Conservation (phyloP, 495 filamentous ascomycete genomes). For the Xylaria venustula region DNA sequence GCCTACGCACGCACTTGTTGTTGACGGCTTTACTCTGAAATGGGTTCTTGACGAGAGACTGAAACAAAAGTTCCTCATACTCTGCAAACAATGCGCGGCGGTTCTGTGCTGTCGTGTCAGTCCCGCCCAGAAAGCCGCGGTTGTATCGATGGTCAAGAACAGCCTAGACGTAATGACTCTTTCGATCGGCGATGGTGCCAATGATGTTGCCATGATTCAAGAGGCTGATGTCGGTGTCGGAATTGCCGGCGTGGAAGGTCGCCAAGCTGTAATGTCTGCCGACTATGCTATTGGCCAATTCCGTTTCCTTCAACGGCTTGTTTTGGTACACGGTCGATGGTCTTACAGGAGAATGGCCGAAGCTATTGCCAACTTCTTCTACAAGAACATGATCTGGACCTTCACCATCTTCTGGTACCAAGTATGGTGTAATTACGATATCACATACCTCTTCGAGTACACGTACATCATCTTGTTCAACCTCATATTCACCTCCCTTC, state of each 20-base stretch:
- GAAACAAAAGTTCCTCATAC: constrained; percentile 86
- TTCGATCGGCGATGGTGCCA: constrained; percentile 94
- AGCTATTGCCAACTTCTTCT: constrained; percentile 98
- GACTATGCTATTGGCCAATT: constrained; percentile 99
- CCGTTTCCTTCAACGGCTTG: constrained; percentile 83
- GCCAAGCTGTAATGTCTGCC: constrained; percentile 97
- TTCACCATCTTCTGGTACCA: constrained; percentile 98
- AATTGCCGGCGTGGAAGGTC: constrained; percentile 95
- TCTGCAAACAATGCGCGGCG: constrained; percentile 97
- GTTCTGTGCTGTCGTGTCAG: constrained; percentile 98
- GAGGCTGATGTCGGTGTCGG: constrained; percentile 98
- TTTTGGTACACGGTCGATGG: constrained; percentile 96
- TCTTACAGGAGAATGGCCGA: constrained; percentile 91
- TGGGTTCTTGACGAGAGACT: constrained; percentile 79
- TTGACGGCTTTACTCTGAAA: constrained; percentile 93
- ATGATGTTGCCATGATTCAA: constrained; percentile 99
- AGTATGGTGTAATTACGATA: constrained; percentile 92
- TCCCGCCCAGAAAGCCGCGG: constrained; percentile 95
- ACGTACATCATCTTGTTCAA: constrained; percentile 97
- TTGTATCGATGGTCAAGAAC: constrained; percentile 90
- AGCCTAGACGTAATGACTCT: constrained; percentile 97
- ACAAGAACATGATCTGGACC: constrained; percentile 99
- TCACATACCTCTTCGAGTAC: constrained; percentile 95
- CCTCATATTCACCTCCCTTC: constrained; percentile 93
- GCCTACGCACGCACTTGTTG: constrained; percentile 91